phyloP scores from a whole-genome alignment of 306 rosid genomes.

The Corylus avellana region DNA sequence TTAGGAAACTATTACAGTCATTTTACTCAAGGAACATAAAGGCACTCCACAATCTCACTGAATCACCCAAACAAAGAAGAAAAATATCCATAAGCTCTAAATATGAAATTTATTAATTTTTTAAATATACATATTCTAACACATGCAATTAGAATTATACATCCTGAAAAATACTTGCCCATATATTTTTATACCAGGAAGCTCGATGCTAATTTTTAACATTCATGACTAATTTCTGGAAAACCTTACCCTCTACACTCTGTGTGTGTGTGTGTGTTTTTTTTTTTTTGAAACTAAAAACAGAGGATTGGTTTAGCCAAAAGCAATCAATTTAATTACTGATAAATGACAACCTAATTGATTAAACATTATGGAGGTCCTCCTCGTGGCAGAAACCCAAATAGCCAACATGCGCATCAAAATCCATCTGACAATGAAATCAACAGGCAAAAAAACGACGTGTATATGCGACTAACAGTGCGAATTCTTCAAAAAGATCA shows the following conservation, averaged over 20 bases:
- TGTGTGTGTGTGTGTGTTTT: not conserved
- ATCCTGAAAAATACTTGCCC: not conserved
- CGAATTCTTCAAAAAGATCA: not conserved
- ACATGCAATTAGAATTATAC: not conserved
- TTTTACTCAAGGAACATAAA: not conserved
- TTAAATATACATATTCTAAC: not conserved
- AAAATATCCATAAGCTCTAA: not conserved
- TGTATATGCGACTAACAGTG: not conserved
- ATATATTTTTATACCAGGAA: not conserved
- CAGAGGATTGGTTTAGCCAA: not conserved
- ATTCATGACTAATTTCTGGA: constrained; percentile 18
- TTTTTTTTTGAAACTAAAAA: not conserved
- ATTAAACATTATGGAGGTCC: not conserved
- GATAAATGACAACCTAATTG: not conserved
- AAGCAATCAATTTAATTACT: not conserved
- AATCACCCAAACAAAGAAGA: constrained; percentile 2
- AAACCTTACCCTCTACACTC: constrained; percentile 14
- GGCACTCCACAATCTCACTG: not conserved
- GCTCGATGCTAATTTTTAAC: constrained; percentile 9
- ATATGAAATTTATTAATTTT: not conserved
- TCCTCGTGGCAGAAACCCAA: constrained; percentile 9
- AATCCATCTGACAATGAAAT: constrained; percentile 9
- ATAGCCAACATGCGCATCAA: constrained; percentile 1
- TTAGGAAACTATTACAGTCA: not conserved
- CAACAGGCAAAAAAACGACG: not conserved